Percentiles rank a stretch among this genome's conserved stretches.
These are phyloP conservation scores for Malus hybrid DNA, from an alignment of 331 rosid genomes.

Conservation along the genomic window DNA sequence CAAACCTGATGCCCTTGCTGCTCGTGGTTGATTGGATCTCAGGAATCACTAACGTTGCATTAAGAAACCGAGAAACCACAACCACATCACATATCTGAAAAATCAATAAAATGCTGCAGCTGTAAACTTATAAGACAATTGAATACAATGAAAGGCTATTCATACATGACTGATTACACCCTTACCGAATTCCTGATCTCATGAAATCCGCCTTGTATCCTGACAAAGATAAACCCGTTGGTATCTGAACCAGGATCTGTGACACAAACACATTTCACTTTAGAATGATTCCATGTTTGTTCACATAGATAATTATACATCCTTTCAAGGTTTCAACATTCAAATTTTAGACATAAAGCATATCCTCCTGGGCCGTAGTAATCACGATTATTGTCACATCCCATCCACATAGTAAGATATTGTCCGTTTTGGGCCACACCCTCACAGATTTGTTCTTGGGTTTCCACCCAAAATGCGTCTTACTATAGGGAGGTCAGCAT, in stretches of 20 bases:
- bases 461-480: no score
- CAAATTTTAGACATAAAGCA: background rate
- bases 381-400: background rate
- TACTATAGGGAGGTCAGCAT: no score
- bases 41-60: constrained; percentile 88
- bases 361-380: background rate
- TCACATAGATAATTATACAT: background rate
- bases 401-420: no score
- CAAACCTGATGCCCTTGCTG: constrained; percentile 94
- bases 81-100: constrained; percentile 86
- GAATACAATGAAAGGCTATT: constrained; percentile 9
- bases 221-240: constrained; percentile 88
- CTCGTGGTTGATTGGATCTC: constrained; percentile 95
- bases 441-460: no score
- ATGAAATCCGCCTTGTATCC: constrained; percentile 96
- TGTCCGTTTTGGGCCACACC: no score
- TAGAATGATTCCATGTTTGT: background rate
- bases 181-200: constrained; percentile 94
- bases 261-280: constrained; percentile 3
- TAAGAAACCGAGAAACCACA: constrained; percentile 72
- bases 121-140: constrained; percentile 12
- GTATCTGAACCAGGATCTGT: constrained; percentile 68
- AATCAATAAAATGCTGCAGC: constrained; percentile 14
- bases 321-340: background rate
- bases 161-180: constrained; percentile 2